Base-by-base conservation (phyloP, 2,329 filamentous ascomycete species). In the Paraphaeosphaeria minitans region DNA sequence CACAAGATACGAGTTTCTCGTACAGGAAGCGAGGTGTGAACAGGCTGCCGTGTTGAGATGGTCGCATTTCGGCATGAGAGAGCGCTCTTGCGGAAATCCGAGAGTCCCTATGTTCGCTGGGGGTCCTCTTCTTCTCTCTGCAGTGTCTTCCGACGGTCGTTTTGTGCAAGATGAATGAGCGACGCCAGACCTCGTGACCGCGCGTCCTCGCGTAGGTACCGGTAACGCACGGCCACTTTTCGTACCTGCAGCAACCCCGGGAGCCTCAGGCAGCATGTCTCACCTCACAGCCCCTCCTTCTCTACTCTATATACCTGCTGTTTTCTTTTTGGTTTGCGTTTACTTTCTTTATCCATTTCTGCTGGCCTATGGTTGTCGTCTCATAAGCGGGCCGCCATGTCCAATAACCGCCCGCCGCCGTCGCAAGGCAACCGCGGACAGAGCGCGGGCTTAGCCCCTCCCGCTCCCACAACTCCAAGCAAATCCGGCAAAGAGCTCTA, bases 251-350 rank as follows among this genome's bases (percentile, higher is more conserved):
- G 10, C 35, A 27, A 31, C 29, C 13, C 5, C 41, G 14, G 57
- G 53, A 54, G 66, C 66, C 66, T 69, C 53, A 70, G 69, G 69
- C 65, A 70, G 49, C 53, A 37, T 61, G 55, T 58, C 62, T 63
- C 61, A 64, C 54, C 61, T 61, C 63, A 61, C 48, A 51, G 37
- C 22, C 37, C 12, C 42, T 46, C 49, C 33, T 19, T 45, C 22
- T 45, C 39, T 41, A 52, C 21, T 53, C 19, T 33, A 33, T 47
- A 37, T 21, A 49, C 53, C 24, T 37, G 29, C 16, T 27, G n/a
- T 21, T 21, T 21, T 43, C 13, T 4, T n/a, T 3, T n/a, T 3
- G 21, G 7, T 43, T 43, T 4, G 8, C 19, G 12, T 43, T 4
- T 22, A 22, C n/a, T 42, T n/a, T 24, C 41, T 46, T 33, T 29